A percentile compares a stretch with the other conserved stretches of the same genome.
Conservation (phyloP, 768 basidiomycete species). For the Rhodotorula kratochvilovae region DNA sequence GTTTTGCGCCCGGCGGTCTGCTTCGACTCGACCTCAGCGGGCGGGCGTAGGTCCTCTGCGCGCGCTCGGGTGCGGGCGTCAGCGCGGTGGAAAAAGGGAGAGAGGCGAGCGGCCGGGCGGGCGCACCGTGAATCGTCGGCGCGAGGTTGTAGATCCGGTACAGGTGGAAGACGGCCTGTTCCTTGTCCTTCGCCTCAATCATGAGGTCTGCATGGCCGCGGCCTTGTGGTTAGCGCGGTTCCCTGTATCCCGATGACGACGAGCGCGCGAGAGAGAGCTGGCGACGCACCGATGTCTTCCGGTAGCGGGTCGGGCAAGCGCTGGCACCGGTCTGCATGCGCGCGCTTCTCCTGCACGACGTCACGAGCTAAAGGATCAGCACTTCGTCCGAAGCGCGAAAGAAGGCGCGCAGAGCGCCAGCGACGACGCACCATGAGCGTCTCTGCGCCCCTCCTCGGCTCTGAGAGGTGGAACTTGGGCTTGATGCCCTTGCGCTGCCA, state of each 20-base stretch:
- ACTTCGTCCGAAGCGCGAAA: no score
- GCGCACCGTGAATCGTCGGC: constrained; percentile 56
- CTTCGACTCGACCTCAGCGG: constrained; percentile 50
- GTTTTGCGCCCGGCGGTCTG: constrained; percentile 47
- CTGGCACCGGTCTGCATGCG: constrained; percentile 78
- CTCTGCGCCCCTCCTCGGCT: constrained; percentile 77
- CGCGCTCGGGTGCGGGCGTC: constrained; percentile 23
- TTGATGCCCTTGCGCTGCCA: constrained; percentile 71
- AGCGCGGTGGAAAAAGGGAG: neutral
- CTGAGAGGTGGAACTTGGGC: constrained; percentile 88
- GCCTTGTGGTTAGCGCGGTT: neutral
- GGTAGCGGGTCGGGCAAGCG: constrained; percentile 56
- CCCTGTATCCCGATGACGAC: no score
- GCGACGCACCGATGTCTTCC: constrained; percentile 45
- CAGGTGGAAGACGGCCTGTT: constrained; percentile 84
- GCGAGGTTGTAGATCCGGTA: constrained; percentile 70
- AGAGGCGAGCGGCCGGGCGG: neutral
- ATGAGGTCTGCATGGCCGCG: constrained; percentile 30
- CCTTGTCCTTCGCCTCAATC: constrained; percentile 73
- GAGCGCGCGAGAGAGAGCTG: constrained; percentile 14
- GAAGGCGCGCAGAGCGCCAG: neutral
- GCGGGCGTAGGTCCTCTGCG: constrained; percentile 53
- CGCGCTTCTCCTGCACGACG: constrained; percentile 51
- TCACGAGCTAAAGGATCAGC: no score
- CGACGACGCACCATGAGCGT: constrained; percentile 58